Conservation (phyloP, 2,329 filamentous ascomycete species). For the Periconia sp. region DNA sequence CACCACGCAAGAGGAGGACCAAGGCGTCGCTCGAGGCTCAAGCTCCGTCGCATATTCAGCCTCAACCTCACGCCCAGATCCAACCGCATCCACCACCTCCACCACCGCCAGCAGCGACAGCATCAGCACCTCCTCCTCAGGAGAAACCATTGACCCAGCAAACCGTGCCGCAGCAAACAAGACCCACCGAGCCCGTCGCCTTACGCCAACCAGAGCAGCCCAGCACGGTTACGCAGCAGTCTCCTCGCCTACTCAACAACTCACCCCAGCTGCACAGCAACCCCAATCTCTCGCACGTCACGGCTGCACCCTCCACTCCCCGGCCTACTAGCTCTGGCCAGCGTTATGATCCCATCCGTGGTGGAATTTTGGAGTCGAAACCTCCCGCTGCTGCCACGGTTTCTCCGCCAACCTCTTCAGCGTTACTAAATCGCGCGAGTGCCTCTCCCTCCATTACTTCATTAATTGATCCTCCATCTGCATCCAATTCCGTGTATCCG, state of each 20-base stretch:
- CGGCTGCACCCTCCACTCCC: slow-evolving; percentile 52
- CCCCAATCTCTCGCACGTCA: slow-evolving; percentile 39
- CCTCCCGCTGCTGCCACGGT: slow-evolving; percentile 47
- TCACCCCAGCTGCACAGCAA: slow-evolving; percentile 41
- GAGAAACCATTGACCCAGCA: slow-evolving; percentile 10
- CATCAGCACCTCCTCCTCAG: slow-evolving; percentile 8
- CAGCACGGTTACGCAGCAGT: slow-evolving; percentile 25
- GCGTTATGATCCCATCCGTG: slow-evolving; percentile 87
- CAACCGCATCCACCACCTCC: slow-evolving; percentile 2
- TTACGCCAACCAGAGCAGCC: slow-evolving; percentile 30
- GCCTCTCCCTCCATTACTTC: slow-evolving; percentile 90
- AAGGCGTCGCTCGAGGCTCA: slow-evolving; percentile 42
- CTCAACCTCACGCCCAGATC: no score
- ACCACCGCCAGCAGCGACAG: slow-evolving; percentile 21
- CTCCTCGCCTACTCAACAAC: slow-evolving; percentile 43
- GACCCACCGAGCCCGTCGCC: slow-evolving; percentile 27
- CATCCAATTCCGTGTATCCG: slow-evolving; percentile 40
- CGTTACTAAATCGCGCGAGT: slow-evolving; percentile 70
- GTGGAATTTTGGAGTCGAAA: slow-evolving; percentile 51
- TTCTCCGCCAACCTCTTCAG: slow-evolving; percentile 49
- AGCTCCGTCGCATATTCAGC: slow-evolving; percentile 11
- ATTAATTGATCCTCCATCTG: slow-evolving; percentile 71
- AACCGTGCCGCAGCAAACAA: slow-evolving; percentile 29
- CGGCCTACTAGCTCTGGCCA: slow-evolving; percentile 69
- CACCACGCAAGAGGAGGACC: slow-evolving; percentile 53